Conservation (phyloP, 2,329 filamentous ascomycete genomes). For the Ilyonectria mors-panacis region DNA sequence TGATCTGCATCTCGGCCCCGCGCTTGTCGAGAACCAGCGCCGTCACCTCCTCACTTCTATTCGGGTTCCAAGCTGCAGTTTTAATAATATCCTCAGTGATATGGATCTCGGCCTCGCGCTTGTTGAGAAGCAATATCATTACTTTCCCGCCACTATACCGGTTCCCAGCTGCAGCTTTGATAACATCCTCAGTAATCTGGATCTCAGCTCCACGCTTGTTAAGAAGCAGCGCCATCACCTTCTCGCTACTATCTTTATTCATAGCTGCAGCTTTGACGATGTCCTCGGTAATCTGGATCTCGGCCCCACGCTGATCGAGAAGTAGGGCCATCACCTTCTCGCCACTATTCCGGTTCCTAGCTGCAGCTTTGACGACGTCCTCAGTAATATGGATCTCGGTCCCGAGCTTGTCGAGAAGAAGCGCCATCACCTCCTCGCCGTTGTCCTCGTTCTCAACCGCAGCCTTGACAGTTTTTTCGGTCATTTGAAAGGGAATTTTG, state of each 20-base stretch:
- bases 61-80: neutral
- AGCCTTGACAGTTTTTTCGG: too few relatives aligned
- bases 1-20: neutral
- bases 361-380: neutral
- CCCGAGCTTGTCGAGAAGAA: neutral
- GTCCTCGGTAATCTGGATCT: neutral
- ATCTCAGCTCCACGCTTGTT: neutral
- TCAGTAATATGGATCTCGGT: too few relatives aligned
- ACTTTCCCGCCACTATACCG: too few relatives aligned
- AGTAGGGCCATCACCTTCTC: neutral
- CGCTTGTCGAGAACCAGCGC: neutral
- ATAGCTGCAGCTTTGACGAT: neutral
- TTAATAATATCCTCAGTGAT: too few relatives aligned
- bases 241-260: neutral
- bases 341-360: neutral
- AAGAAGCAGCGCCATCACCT: neutral
- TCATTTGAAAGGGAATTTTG: neutral
- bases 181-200: too few relatives aligned
- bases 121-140: neutral
- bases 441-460: too few relatives aligned
- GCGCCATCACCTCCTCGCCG: neutral
- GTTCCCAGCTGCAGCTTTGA: neutral
- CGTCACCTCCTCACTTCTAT: neutral
- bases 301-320: neutral
- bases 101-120: too few relatives aligned